These are phyloP conservation scores for Erigeron canadensis DNA, from an alignment of 129 eudicot genomes.

Conservation along the genomic window DNA sequence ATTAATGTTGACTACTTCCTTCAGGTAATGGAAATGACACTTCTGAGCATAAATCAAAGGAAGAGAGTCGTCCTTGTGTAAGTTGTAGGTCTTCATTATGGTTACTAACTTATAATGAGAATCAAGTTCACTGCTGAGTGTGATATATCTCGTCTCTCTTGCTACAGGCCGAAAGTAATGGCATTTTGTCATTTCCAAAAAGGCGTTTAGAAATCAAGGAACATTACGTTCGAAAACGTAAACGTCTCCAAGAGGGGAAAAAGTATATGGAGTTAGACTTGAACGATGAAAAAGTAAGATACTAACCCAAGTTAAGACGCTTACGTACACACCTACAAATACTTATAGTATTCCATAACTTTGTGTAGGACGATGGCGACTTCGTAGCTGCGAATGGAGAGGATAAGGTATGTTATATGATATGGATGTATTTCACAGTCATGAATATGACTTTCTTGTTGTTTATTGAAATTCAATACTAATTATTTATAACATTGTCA, in stretches of 20 bases:
- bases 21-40: slow-evolving; percentile 49
- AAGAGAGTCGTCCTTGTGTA: slow-evolving; percentile 75
- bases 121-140: slow-evolving; percentile 32
- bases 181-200: slow-evolving; percentile 39
- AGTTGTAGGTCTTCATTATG: slow-evolving; percentile 73
- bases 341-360: slow-evolving; percentile 4
- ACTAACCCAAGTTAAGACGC: not conserved
- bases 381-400: slow-evolving; percentile 70
- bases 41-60: slow-evolving; percentile 26
- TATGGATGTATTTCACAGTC: slow-evolving; percentile 8
- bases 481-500: not conserved
- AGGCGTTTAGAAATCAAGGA: slow-evolving; percentile 43
- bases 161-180: slow-evolving; percentile 72
- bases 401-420: slow-evolving; percentile 55
- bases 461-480: not conserved
- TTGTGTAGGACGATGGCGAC: slow-evolving; percentile 77
- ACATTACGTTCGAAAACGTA: slow-evolving; percentile 34
- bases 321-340: slow-evolving; percentile 2
- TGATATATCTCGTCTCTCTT: slow-evolving; percentile 32
- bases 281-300: slow-evolving; percentile 74
- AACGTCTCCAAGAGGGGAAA: slow-evolving; percentile 40
- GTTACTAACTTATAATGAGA: slow-evolving; percentile 20
- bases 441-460: not conserved
- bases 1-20: slow-evolving; percentile 16
- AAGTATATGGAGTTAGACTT: slow-evolving; percentile 51